Evolutionary conservation across 108 stramenopile species (phyloP), one percentile per base, ranked within the genome.

Genomic region (Cyclotella baltica): DNA sequence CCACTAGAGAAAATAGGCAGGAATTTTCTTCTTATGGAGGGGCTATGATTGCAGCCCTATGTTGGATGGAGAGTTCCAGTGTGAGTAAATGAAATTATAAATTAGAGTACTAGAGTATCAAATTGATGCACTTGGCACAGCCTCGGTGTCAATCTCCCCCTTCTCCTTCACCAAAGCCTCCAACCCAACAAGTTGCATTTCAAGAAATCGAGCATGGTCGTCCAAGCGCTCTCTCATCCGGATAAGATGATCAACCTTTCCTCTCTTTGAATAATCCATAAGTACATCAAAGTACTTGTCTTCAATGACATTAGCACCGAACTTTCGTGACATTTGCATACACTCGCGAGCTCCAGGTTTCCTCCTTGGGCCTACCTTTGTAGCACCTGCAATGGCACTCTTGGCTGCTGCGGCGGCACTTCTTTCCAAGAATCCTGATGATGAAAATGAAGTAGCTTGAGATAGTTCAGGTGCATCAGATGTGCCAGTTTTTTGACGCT

Each of bases 321-420:
- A 93, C 53, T 90, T 81, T 34, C 88, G 75, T 8, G 88, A 87
- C 20, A 93, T 89, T 59, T 96, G 94, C 92, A 96, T 96, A 53
- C 92, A 93, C 68, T 96, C 94, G 58, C 94, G 77, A 33, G 94
- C 94, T n/a, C 94, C 94, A 18, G 94, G 92, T 70, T 96, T 96
- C 40, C 94, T 88, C 35, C 91, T 78, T 57, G 92, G 88, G 35
- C 75, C 63, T 50, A 74, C 79, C 43, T 64, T 76, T 9, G 66
- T 43, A 31, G 72, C 22, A 34, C 43, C 37, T 19, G 74, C 73
- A 43, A 57, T 47, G 2, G 63, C 75, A 72, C 50, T 77, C 35
- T 64, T 73, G n/a, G 68, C 64, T 15, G 70, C 68, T 25, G 80
- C 58, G 23, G 78, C 47, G 20, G 70, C 70, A 20, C 71, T 59